Evolutionary conservation across 2,329 filamentous ascomycete genomes (phyloP).

Genomic region (Lachnellula arida): DNA sequence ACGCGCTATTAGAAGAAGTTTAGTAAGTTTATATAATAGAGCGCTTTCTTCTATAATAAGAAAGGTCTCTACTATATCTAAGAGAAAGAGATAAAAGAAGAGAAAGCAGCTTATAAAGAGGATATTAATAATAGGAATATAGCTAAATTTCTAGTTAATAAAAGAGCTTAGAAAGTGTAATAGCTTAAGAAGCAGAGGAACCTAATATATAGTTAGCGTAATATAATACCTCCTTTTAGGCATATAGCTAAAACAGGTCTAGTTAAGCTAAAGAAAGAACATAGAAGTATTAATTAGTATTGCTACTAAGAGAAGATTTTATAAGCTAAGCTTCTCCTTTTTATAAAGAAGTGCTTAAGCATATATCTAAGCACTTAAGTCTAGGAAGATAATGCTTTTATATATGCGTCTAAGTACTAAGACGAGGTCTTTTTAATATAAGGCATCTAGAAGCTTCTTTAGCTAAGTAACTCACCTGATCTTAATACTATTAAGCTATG

Average conservation of each 20-base stretch:
- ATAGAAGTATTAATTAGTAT: constrained; percentile 1
- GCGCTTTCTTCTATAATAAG: neutral
- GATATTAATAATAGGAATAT: neutral
- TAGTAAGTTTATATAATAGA: constrained; percentile 7
- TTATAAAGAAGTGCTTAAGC: neutral
- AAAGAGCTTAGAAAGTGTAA: neutral
- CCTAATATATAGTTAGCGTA: too few species aligned
- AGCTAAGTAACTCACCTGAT: constrained; percentile 20
- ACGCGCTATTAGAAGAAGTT: neutral
- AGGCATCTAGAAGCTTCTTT: neutral
- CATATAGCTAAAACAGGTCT: neutral
- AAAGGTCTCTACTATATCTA: constrained; percentile 4
- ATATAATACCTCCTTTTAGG: too few species aligned
- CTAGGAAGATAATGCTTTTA: neutral
- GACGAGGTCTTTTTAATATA: neutral
- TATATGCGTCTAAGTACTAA: neutral
- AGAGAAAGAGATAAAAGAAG: neutral
- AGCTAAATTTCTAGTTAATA: neutral
- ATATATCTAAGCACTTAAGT: neutral
- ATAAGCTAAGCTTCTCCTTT: neutral
- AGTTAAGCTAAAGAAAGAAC: neutral
- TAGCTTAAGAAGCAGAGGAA: neutral
- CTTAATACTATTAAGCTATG: constrained; percentile 22
- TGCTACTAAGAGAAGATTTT: constrained; percentile 4
- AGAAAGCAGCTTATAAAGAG: neutral